Evolutionary conservation across 495 filamentous ascomycete species (phyloP).

Genomic region (Neurospora terricola): DNA sequence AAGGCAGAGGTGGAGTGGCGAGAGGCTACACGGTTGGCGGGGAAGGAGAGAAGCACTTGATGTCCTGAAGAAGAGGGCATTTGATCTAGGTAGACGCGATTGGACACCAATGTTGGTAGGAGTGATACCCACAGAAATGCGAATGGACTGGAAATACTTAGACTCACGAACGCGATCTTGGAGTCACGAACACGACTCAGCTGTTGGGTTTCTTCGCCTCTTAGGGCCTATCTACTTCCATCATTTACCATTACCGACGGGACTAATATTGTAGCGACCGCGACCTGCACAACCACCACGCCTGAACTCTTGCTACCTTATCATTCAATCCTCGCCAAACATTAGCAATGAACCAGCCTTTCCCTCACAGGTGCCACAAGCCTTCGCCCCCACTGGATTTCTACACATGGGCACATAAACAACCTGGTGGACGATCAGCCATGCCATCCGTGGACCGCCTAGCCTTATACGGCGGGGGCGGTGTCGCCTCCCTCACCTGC

Average conservation of each 20-base stretch:
- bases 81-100: background rate
- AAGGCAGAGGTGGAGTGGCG: constrained; percentile 82
- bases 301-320: background rate
- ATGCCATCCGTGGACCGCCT: background rate
- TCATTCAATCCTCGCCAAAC: background rate
- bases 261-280: background rate
- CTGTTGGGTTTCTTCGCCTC: background rate
- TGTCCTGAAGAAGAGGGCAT: background rate
- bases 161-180: background rate
- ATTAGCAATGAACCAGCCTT: background rate
- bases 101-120: background rate
- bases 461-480: background rate
- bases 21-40: constrained; percentile 78
- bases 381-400: background rate
- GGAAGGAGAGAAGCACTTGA: constrained; percentile 16
- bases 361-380: background rate
- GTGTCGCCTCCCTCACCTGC: background rate
- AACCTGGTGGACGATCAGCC: background rate
- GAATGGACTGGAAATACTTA: background rate
- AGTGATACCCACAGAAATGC: background rate
- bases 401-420: background rate
- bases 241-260: background rate
- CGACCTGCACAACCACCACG: background rate
- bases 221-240: background rate
- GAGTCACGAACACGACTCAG: background rate